Percentiles rank a stretch among this genome's conserved stretches.
Conservation (phyloP, 2,329 filamentous ascomycete genomes). For the Ceratocystis huliohia region DNA sequence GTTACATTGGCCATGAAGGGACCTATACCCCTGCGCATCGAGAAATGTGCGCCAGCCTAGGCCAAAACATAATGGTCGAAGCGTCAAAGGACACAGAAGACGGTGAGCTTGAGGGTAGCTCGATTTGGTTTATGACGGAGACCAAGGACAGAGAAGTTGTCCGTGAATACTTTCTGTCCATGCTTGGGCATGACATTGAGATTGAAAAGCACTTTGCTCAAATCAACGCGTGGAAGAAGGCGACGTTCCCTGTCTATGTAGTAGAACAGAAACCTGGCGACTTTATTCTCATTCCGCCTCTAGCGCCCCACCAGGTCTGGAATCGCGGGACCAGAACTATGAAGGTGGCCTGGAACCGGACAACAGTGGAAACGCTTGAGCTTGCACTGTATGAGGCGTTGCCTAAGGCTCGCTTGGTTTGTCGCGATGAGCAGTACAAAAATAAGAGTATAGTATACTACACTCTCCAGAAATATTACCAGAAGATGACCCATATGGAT, state of each 20-base stretch:
- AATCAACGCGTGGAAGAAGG: slow-evolving; percentile 87
- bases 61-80: slow-evolving; percentile 98
- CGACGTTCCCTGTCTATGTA: slow-evolving; percentile 82
- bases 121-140: slow-evolving; percentile 98
- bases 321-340: slow-evolving; percentile 90
- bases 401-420: slow-evolving; percentile 78
- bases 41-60: slow-evolving; percentile 93
- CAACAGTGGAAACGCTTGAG: slow-evolving; percentile 79
- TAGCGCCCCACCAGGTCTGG: slow-evolving; percentile 96
- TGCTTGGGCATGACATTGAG: slow-evolving; percentile 89
- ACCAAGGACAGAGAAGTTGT: slow-evolving; percentile 82
- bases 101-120: slow-evolving; percentile 73
- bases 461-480: slow-evolving; percentile 65
- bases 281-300: slow-evolving; percentile 81
- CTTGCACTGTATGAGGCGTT: slow-evolving; percentile 77
- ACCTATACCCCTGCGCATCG: slow-evolving; percentile 91
- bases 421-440: slow-evolving; percentile 96
- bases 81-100: slow-evolving; percentile 55
- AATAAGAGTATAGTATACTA: slow-evolving; percentile 94
- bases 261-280: slow-evolving; percentile 85
- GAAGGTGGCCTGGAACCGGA: slow-evolving; percentile 97
- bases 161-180: slow-evolving; percentile 84
- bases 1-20: slow-evolving; percentile 93
- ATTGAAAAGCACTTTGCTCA: slow-evolving; percentile 96
- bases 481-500: slow-evolving; percentile 36